Evolutionary conservation across 2,329 filamentous ascomycete species (phyloP).

Genomic region (Magnaporthiopsis incrustans): DNA sequence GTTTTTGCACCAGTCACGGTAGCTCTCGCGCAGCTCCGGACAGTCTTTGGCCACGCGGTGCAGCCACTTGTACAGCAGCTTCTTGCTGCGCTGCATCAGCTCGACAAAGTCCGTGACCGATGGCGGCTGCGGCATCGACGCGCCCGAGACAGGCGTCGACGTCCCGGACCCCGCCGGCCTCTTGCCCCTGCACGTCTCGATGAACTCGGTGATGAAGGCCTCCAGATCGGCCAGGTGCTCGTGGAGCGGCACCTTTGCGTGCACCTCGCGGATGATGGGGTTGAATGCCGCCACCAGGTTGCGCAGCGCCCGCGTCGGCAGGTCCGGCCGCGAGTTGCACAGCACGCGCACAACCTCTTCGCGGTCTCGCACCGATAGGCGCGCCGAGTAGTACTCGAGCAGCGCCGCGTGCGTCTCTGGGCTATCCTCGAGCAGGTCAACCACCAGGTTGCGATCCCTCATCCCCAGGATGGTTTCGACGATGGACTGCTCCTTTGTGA

Average conservation of each 20-base stretch:
- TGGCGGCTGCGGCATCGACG: conserved; percentile 31
- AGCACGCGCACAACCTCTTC: conserved; percentile 59
- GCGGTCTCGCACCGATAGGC: conserved; percentile 67
- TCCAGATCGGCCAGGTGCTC: conserved; percentile 61
- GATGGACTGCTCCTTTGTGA: conserved; percentile 47
- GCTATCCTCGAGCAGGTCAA: conserved; percentile 38
- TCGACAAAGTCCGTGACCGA: conserved; percentile 66
- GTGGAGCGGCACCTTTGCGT: conserved; percentile 63
- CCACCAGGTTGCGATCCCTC: conserved; percentile 34
- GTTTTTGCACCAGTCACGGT: conserved; percentile 52
- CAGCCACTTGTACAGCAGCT: conserved; percentile 59
- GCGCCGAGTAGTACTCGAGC: conserved; percentile 61
- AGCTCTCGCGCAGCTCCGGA: conserved; percentile 53
- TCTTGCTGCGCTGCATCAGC: conserved; percentile 56
- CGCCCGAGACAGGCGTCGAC: conserved; percentile 19
- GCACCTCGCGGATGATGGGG: conserved; percentile 63
- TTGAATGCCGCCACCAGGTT: conserved; percentile 63
- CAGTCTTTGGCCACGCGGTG: conserved; percentile 63
- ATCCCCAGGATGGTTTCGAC: conserved; percentile 56
- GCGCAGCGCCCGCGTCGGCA: conserved; percentile 60
- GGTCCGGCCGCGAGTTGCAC: conserved; percentile 62
- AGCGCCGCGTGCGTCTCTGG: conserved; percentile 51
- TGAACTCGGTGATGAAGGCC: conserved; percentile 62
- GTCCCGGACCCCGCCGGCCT: conserved; percentile 17
- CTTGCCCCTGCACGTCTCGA: conserved; percentile 47